These are phyloP conservation scores for Chytriomyces sp. DNA, from an alignment of 192 early-diverging fungal genomes.

Conservation along the genomic window DNA sequence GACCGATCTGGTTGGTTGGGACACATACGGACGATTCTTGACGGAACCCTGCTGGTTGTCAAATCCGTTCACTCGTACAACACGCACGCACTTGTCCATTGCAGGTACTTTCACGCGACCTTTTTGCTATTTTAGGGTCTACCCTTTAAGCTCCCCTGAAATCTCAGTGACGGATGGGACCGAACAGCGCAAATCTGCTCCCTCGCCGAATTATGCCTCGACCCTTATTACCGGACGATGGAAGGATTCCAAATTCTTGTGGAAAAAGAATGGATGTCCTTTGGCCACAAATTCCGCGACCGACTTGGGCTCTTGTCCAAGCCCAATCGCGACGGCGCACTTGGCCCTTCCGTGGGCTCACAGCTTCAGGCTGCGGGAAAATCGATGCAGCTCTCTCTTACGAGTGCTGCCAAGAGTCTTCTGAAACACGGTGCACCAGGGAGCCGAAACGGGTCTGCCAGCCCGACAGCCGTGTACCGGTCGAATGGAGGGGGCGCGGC, in stretches of 20 bases:
- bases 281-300: slow-evolving; percentile 95
- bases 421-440: slow-evolving; percentile 23
- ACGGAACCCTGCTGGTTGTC: slow-evolving; percentile 79
- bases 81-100: slow-evolving; percentile 92
- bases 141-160: not conserved
- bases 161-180: slow-evolving; percentile 93
- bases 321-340: slow-evolving; percentile 63
- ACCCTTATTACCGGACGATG: slow-evolving; percentile 96
- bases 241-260: slow-evolving; percentile 86
- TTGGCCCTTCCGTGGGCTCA: slow-evolving; percentile 39
- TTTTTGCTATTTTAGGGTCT: too few species aligned
- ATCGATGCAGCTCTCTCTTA: slow-evolving; percentile 42
- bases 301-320: slow-evolving; percentile 82
- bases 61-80: slow-evolving; percentile 73
- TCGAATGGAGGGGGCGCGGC: not conserved
- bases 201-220: slow-evolving; percentile 86
- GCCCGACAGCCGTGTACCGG: not conserved
- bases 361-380: slow-evolving; percentile 49
- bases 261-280: slow-evolving; percentile 98
- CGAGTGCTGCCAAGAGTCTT: slow-evolving; percentile 41
- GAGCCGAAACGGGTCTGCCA: not conserved
- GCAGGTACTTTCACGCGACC: too few species aligned
- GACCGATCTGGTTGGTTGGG: slow-evolving; percentile 84
- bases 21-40: slow-evolving; percentile 81
- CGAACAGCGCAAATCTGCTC: slow-evolving; percentile 93